phyloP scores from a whole-genome alignment of 441 rosid species.

The Sinapis alba region DNA sequence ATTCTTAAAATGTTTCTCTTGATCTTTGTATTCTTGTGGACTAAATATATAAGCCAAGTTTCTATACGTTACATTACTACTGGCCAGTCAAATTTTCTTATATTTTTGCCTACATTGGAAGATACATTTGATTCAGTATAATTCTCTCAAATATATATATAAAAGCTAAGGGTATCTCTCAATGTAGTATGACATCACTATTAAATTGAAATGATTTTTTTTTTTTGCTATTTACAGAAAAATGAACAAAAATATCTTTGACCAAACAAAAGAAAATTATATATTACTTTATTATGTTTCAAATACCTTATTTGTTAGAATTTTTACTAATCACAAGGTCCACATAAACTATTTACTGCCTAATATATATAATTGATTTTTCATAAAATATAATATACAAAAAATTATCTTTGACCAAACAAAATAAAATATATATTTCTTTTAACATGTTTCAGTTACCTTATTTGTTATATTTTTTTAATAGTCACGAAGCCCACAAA shows the following conservation, averaged over 20 bases:
- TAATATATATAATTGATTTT: too few relatives aligned
- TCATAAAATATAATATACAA: neutral
- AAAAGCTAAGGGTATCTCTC: too few relatives aligned
- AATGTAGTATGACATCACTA: neutral
- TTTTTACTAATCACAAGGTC: neutral
- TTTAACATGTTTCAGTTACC: constrained; percentile 1
- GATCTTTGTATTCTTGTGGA: constrained; percentile 2
- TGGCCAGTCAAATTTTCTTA: constrained; percentile 21
- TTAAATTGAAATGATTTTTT: neutral
- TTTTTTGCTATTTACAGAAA: neutral
- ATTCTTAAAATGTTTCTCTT: constrained; percentile 20
- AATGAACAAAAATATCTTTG: neutral
- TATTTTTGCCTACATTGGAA: neutral
- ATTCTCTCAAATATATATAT: too few relatives aligned
- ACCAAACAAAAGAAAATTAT: neutral
- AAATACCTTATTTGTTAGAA: neutral
- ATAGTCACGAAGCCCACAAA: neutral
- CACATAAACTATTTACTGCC: neutral
- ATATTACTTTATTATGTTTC: neutral
- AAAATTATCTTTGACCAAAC: constrained; percentile 3
- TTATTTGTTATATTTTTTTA: neutral
- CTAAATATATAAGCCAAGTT: constrained; percentile 19
- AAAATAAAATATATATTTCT: neutral
- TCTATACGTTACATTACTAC: constrained; percentile 13
- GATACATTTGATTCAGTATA: neutral